Percentiles rank a stretch among this genome's conserved stretches.
These are phyloP conservation scores for Penicillium corylophilum DNA, from an alignment of 2,329 filamentous ascomycete species.

Conservation along the genomic window DNA sequence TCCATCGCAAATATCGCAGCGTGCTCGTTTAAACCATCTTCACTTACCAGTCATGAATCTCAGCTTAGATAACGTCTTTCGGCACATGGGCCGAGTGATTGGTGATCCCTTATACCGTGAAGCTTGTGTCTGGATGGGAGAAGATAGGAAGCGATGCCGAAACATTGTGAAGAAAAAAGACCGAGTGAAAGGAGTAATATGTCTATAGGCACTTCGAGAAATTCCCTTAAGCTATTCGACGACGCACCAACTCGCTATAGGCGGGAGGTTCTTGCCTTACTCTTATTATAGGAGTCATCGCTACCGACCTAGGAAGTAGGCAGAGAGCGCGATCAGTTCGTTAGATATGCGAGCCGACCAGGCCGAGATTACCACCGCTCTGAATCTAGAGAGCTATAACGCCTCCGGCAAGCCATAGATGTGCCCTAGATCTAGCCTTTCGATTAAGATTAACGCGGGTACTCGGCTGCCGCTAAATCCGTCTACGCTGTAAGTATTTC, in stretches of 20 bases:
- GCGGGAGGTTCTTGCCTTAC: background rate
- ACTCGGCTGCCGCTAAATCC: background rate
- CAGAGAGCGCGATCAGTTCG: background rate
- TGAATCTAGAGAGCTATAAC: background rate
- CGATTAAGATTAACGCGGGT: background rate
- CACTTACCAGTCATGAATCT: background rate
- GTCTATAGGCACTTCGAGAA: background rate
- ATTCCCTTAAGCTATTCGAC: background rate
- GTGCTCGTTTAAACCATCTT: background rate
- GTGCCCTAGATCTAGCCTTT: background rate
- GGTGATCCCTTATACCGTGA: background rate
- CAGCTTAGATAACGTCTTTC: background rate
- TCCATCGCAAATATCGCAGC: too few relatives aligned
- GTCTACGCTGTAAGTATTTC: background rate
- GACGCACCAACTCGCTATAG: background rate
- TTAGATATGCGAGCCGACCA: background rate
- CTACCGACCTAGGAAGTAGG: background rate
- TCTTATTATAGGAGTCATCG: background rate
- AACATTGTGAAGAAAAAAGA: background rate
- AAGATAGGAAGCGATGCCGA: background rate
- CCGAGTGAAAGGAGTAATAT: background rate
- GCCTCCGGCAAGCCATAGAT: background rate
- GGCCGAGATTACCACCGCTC: background rate
- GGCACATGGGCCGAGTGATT: background rate
- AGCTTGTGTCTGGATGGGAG: background rate